Percentiles rank a stretch among this genome's conserved stretches.
These are phyloP conservation scores for Petrea volubilis DNA, from an alignment of 257 asterid genomes.

Conservation along the genomic window DNA sequence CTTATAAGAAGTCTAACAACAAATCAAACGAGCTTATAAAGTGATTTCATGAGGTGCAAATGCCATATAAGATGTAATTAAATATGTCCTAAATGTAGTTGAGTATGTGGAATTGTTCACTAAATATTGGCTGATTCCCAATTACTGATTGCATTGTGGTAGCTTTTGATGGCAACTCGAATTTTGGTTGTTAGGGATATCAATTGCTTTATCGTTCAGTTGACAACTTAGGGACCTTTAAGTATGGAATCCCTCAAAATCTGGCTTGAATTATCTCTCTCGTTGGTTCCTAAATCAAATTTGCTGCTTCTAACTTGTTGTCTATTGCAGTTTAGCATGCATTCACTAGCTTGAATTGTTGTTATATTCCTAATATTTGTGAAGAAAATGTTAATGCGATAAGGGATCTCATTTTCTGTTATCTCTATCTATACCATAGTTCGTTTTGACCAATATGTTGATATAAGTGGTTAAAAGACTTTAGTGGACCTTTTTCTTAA, in stretches of 20 bases:
- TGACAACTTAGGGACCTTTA: neutral
- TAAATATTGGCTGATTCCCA: neutral
- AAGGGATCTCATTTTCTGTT: neutral
- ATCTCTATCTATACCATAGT: neutral
- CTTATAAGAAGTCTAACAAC: too few species aligned
- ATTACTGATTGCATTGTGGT: neutral
- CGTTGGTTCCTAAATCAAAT: neutral
- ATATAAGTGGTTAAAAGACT: neutral
- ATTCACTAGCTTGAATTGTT: slow-evolving; percentile 8
- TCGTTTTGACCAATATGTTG: neutral
- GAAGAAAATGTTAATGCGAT: neutral
- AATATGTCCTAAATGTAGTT: neutral
- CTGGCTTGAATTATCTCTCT: neutral
- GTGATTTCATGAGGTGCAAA: too few species aligned
- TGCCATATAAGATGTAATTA: too few species aligned
- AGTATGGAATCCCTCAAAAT: slow-evolving; percentile 4
- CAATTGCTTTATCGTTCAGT: neutral
- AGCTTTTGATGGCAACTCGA: neutral
- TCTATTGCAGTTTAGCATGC: neutral
- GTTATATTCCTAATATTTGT: neutral
- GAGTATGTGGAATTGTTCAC: neutral
- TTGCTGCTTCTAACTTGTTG: neutral
- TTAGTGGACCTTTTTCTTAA: neutral
- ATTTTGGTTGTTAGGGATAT: neutral
- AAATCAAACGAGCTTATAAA: too few species aligned